These are phyloP conservation scores for Mortierella claussenii DNA, from an alignment of 192 early-diverging fungal species.

Conservation along the genomic window DNA sequence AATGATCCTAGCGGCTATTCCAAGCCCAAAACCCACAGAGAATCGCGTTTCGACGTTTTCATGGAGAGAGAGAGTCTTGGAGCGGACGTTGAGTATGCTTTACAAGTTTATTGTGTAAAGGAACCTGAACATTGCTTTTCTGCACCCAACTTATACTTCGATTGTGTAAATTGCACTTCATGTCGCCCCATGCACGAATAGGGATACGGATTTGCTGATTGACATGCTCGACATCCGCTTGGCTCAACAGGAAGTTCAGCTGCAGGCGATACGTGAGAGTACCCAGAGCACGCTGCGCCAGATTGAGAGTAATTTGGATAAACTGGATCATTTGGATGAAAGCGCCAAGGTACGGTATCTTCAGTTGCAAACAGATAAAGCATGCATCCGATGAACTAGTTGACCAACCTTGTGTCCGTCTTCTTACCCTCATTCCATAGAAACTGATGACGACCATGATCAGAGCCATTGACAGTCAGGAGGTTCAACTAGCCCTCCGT, in stretches of 20 bases:
- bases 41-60: neutral
- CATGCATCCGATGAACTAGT: too few species aligned
- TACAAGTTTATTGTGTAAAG: too few species aligned
- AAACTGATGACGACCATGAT: conserved; percentile 18
- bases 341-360: conserved; percentile 40
- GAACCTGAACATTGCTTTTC: neutral
- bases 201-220: conserved; percentile 23
- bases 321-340: conserved; percentile 29
- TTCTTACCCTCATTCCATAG: conserved; percentile 1
- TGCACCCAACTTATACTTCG: too few species aligned
- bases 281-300: conserved; percentile 12
- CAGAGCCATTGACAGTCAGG: conserved; percentile 30
- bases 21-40: neutral
- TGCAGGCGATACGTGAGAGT: conserved; percentile 1
- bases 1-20: neutral
- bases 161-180: too few species aligned
- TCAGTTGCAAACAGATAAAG: too few species aligned
- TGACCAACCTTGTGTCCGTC: too few species aligned
- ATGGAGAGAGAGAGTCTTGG: neutral
- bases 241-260: conserved; percentile 13
- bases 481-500: conserved; percentile 24
- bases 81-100: conserved; percentile 4
- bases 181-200: too few species aligned
- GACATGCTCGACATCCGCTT: conserved; percentile 26
- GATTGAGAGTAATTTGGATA: conserved; percentile 15